These are phyloP conservation scores for Geum urbanum DNA, from an alignment of 306 rosid species.

Conservation along the genomic window DNA sequence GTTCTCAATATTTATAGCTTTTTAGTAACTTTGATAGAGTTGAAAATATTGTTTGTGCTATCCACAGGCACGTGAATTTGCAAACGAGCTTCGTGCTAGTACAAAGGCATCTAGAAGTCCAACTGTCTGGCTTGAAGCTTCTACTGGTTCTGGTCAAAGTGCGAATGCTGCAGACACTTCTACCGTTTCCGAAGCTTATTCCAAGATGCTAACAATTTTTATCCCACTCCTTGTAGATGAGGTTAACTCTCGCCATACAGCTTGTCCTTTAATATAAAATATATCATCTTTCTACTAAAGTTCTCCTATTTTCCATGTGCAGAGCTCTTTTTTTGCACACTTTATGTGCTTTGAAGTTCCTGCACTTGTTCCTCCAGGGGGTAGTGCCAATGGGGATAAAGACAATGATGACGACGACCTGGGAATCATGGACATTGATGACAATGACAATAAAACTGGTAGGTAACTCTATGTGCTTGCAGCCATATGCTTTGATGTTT, in stretches of 20 bases:
- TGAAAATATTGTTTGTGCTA: conserved; percentile 9
- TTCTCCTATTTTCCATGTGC: conserved; percentile 33
- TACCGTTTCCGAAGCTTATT: conserved; percentile 84
- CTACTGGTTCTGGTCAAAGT: conserved; percentile 69
- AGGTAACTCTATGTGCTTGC: conserved; percentile 8
- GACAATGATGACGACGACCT: conserved; percentile 51
- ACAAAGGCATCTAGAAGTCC: conserved; percentile 63
- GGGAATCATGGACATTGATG: conserved; percentile 84
- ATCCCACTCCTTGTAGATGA: conserved; percentile 97
- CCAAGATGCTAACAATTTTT: conserved; percentile 80
- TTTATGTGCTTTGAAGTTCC: conserved; percentile 95
- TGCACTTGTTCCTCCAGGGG: conserved; percentile 79
- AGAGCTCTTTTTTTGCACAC: conserved; percentile 88
- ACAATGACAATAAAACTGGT: conserved; percentile 55
- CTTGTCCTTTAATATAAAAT: background rate
- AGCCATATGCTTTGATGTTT: conserved; percentile 12
- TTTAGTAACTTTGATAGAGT: conserved; percentile 4
- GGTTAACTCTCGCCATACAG: conserved; percentile 40
- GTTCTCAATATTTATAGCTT: background rate
- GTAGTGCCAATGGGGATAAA: conserved; percentile 60
- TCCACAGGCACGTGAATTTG: conserved; percentile 86
- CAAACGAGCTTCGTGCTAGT: conserved; percentile 92
- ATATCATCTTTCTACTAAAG: conserved; percentile 15
- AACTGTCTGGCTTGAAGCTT: conserved; percentile 69
- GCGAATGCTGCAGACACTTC: conserved; percentile 64